Base-by-base conservation (phyloP, 1,284 basidiomycete species). In the Cystobasidium sp. region DNA sequence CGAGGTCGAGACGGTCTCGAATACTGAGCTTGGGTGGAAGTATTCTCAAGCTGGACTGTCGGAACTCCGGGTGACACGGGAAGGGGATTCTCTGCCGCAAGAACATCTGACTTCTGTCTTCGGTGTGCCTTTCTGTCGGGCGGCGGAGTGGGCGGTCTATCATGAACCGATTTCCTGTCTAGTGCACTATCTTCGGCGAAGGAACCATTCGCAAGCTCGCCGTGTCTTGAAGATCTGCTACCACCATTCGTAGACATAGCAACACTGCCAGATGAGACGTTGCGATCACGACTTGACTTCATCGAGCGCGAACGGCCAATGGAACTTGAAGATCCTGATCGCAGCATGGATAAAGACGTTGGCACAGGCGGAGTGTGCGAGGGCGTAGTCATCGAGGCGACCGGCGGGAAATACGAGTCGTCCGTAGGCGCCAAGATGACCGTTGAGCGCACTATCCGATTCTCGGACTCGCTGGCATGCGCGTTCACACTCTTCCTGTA, bases 61-160 rank as follows among this genome's bases (percentile, higher is more conserved):
- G 56, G 39, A 44, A 16, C 22, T 31, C 14, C 44, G 16, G 41
- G 43, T 12, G 55, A 46, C 68, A 62, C 51, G 6, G 68, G 47
- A 20, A 51, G 55, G 4, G 41, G 20, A 24, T 20, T 20, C 44
- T 52, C 51, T 12, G 52, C 64, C n/a, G 64, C 52, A 10, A 22
- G 64, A 1, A 39, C 56, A 43, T 59, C 56, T n/a, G 56, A 59
- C 4, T 18, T 41, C 43, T 65, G 51, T 41, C 47, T 49, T 41
- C 61, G 18, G 18, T 44, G 62, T 16, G 62, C 41, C 39, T 44
- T 24, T n/a, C 37, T 65, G n/a, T 51, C 55, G 10, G 70, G 70
- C 18, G 70, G 70, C 6, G 70, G 70, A 16, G 70, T 73, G 6
- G 53, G 52, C 18, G 55, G 39, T 43, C 70, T 22, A 41, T 73